phyloP scores from a whole-genome alignment of 2,329 filamentous ascomycete species.

The Fusarium torreyae region DNA sequence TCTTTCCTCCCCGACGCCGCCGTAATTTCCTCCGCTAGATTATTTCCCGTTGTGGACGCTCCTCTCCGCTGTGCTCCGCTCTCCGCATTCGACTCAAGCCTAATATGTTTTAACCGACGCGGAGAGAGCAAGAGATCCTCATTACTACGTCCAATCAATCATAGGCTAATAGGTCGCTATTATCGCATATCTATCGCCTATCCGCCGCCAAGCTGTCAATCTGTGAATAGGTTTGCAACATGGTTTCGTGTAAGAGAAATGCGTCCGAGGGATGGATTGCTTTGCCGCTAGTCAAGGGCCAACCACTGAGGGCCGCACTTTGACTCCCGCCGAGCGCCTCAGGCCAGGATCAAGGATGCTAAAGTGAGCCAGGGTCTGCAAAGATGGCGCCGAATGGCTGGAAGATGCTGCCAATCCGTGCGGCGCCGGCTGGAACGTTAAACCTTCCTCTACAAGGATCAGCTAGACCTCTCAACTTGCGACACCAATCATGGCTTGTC shows the following conservation, averaged over 20 bases:
- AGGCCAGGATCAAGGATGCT: conserved; percentile 32
- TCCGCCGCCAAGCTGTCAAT: conserved; percentile 42
- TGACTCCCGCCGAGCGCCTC: conserved; percentile 32
- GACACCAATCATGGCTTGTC: conserved; percentile 52
- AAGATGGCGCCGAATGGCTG: conserved; percentile 45
- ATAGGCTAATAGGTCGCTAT: conserved; percentile 34
- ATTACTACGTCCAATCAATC: conserved; percentile 43
- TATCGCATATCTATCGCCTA: conserved; percentile 48
- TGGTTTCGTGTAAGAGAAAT: conserved; percentile 58
- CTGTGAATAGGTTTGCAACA: conserved; percentile 54
- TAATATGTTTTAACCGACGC: conserved; percentile 46
- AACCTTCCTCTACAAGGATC: conserved; percentile 47
- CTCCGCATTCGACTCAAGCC: conserved; percentile 41
- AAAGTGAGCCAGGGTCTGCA: conserved; percentile 26
- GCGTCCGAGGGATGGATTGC: conserved; percentile 36
- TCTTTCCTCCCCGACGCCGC: conserved; percentile 7
- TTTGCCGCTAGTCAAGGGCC: conserved; percentile 42
- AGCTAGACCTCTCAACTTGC: conserved; percentile 39
- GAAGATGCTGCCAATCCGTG: conserved; percentile 45
- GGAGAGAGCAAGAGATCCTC: conserved; percentile 24
- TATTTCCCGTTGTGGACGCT: conserved; percentile 28
- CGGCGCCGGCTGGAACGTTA: conserved; percentile 50
- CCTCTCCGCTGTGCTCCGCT: conserved; percentile 38
- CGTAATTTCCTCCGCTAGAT: conserved; percentile 14
- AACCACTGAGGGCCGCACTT: conserved; percentile 48